phyloP scores from a whole-genome alignment of 1,284 basidiomycete species.

The Pulchroboletus neoregius region DNA sequence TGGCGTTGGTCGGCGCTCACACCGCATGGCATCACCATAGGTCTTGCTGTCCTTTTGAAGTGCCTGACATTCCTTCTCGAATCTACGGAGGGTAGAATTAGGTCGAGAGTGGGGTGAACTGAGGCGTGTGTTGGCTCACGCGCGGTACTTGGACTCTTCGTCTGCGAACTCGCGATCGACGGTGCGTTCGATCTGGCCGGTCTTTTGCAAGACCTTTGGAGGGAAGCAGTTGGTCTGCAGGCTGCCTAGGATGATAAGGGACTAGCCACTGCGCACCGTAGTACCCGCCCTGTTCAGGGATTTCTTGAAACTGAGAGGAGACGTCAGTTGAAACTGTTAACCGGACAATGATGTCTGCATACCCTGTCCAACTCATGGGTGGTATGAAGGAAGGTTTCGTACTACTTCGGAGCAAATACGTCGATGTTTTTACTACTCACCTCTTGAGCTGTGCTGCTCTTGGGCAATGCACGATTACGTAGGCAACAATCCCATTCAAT shows the following conservation, averaged over 20 bases:
- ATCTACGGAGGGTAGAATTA: constrained; percentile 44
- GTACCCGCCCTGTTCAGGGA: constrained; percentile 91
- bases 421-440: too few relatives aligned
- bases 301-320: constrained; percentile 81
- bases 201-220: constrained; percentile 85
- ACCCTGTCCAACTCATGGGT: constrained; percentile 52
- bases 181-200: constrained; percentile 94
- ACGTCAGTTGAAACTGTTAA: constrained; percentile 7
- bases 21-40: constrained; percentile 92
- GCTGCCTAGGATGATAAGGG: background rate
- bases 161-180: constrained; percentile 92
- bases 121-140: constrained; percentile 49
- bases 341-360: background rate
- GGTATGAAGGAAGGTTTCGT: background rate
- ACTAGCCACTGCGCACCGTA: constrained; percentile 47
- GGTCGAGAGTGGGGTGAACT: background rate
- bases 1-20: constrained; percentile 41
- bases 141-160: constrained; percentile 87
- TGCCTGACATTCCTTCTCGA: constrained; percentile 89
- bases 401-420: background rate
- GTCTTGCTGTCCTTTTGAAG: constrained; percentile 95
- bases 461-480: constrained; percentile 17
- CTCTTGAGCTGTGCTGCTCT: background rate
- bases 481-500: background rate
- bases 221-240: constrained; percentile 3